Evolutionary conservation across 169 alveolate genomes (phyloP).

Genomic region (Pseudocohnilembus persalinus): DNA sequence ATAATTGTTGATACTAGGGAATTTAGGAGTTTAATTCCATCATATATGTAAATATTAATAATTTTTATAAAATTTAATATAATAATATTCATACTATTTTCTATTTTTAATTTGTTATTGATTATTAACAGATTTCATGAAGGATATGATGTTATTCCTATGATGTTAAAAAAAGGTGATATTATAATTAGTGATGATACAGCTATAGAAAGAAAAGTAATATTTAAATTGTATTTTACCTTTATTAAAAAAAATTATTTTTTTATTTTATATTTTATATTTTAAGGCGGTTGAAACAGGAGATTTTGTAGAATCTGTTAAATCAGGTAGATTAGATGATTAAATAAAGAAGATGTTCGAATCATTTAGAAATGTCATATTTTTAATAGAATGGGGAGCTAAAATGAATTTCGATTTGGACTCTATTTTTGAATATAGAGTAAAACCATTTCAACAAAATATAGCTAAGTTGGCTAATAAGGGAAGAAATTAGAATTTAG

Average conservation of each 20-base stretch:
- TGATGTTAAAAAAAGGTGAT: conserved; percentile 10
- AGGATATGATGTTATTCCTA: conserved; percentile 18
- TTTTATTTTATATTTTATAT: no score
- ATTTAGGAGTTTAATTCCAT: conserved; percentile 23
- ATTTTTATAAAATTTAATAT: no score
- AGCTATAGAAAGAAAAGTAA: conserved; percentile 21
- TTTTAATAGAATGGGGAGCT: conserved; percentile 8
- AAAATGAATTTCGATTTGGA: conserved; percentile 11
- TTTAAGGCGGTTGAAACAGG: conserved; percentile 6
- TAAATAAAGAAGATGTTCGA: neutral
- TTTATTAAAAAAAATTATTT: no score
- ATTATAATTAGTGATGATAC: conserved; percentile 3
- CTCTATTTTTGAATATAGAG: neutral
- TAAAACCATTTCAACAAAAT: neutral
- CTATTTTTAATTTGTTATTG: no score
- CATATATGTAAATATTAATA: neutral
- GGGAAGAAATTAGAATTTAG: no score
- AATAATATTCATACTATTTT: no score
- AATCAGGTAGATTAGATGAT: conserved; percentile 13
- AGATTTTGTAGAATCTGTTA: conserved; percentile 9
- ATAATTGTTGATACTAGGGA: conserved; percentile 22
- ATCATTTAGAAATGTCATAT: neutral
- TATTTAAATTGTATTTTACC: neutral
- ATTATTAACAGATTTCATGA: conserved; percentile 3
- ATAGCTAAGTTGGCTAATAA: neutral